phyloP scores from a whole-genome alignment of 495 filamentous ascomycete species.

The Annulohypoxylon bovei region DNA sequence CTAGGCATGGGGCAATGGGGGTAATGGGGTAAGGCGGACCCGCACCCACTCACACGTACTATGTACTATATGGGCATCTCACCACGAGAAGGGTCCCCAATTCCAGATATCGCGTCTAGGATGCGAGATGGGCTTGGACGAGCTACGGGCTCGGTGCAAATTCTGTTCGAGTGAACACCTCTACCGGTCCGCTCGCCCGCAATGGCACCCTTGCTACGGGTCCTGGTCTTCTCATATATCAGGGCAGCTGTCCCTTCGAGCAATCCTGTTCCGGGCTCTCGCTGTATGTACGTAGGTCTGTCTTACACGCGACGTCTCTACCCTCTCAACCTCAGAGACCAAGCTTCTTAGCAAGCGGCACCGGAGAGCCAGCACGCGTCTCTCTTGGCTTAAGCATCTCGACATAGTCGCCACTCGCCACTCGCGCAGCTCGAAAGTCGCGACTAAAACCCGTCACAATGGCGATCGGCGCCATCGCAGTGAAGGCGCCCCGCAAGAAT shows the following conservation, averaged over 20 bases:
- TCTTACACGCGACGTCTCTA: slow-evolving; percentile 20
- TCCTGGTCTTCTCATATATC: slow-evolving; percentile 42
- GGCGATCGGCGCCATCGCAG: slow-evolving; percentile 44
- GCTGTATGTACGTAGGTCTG: slow-evolving; percentile 8
- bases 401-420: slow-evolving; percentile 12
- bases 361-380: slow-evolving; percentile 12
- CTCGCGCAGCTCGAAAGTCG: not conserved
- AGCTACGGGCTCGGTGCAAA: slow-evolving; percentile 30
- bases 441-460: slow-evolving; percentile 25
- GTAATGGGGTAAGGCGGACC: slow-evolving; percentile 36
- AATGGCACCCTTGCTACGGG: slow-evolving; percentile 27
- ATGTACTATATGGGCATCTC: slow-evolving; percentile 28
- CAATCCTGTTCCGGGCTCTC: slow-evolving; percentile 4
- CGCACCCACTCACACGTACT: slow-evolving; percentile 34
- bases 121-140: slow-evolving; percentile 27
- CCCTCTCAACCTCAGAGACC: slow-evolving; percentile 24
- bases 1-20: slow-evolving; percentile 33
- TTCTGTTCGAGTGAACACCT: slow-evolving; percentile 30
- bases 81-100: slow-evolving; percentile 33
- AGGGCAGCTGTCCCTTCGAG: slow-evolving; percentile 23
- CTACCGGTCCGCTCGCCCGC: slow-evolving; percentile 49
- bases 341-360: slow-evolving; percentile 16
- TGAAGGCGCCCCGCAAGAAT: slow-evolving; percentile 50
- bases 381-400: not conserved
- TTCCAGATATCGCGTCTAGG: slow-evolving; percentile 38